Base-by-base conservation (phyloP, 148 eudicot species). In the Silene conica region DNA sequence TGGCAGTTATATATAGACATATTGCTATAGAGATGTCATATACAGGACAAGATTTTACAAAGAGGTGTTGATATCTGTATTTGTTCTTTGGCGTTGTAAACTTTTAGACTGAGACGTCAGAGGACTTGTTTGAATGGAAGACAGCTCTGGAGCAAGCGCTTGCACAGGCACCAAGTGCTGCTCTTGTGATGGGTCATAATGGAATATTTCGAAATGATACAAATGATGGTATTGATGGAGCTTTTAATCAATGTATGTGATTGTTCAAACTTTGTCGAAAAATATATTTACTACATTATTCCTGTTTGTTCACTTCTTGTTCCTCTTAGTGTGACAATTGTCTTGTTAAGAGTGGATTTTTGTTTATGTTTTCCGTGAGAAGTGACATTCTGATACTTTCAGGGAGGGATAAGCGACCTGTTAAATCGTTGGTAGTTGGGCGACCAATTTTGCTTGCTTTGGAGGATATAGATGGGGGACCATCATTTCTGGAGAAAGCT, bases 401-500 rank as follows among this genome's bases (percentile, higher is more conserved):
- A 96, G 99, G 95, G 96, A 92, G 90, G 80, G 96, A 90, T 73
- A 96, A 89, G 76, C 92, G 92, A 31, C 92, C 99, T 64, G 89
- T 96, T 70, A 96, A 96, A 76, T 96, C 99, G 14, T 77, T 96
- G 87, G 99, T 96, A 75, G 95, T 96, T 77, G 99, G 99, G 76
- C 86, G 97, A 10, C 99, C 99, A 64, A 96, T 96, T 82, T 86
- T 96, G 78, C 91, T 96, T 11, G 99, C 96, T 31, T 80, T 96
- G 74, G 99, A 96, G 81, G 99, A 96, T 85, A 92, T 96, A 69
- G 99, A 96, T 83, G 99, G 99, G 69, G 92, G 94, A 19, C 99
- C 99, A 48, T 96, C 99, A n/a, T 96, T 96, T 80, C 82, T 96
- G 76, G 99, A 96, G 82, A 96, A 96, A 85, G 99, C 97, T 80